Evolutionary conservation across 441 rosid species (phyloP).

Genomic region (Euphorbia schlechtendalii): DNA sequence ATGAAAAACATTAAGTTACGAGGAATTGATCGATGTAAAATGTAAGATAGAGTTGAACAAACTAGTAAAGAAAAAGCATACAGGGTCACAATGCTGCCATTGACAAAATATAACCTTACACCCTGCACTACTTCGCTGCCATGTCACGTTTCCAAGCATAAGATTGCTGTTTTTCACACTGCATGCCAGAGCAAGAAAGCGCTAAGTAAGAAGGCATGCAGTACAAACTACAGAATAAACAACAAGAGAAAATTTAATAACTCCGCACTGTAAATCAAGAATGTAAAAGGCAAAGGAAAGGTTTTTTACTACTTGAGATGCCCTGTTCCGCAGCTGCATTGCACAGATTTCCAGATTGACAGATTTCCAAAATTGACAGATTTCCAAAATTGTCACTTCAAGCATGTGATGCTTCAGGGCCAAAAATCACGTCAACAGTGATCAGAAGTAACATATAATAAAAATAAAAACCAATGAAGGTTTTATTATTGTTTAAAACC

Average conservation of each 20-base stretch:
- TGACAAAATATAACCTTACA: constrained; percentile 78
- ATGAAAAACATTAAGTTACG: neutral
- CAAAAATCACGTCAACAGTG: too few relatives aligned
- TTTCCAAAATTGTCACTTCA: too few relatives aligned
- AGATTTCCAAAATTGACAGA: too few relatives aligned
- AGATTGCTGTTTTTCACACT: constrained; percentile 74
- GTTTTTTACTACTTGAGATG: constrained; percentile 51
- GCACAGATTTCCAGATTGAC: too few relatives aligned
- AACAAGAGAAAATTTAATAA: constrained; percentile 8
- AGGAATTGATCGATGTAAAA: too few relatives aligned
- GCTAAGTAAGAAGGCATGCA: constrained; percentile 81
- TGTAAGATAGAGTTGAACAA: too few relatives aligned
- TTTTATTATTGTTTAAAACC: too few relatives aligned
- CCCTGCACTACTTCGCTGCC: constrained; percentile 58
- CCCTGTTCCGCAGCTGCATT: constrained; percentile 84
- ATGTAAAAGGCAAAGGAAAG: constrained; percentile 6
- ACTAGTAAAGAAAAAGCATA: too few relatives aligned
- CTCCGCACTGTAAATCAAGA: constrained; percentile 8
- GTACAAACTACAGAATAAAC: constrained; percentile 48
- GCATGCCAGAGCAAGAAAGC: constrained; percentile 94
- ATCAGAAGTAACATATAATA: too few relatives aligned
- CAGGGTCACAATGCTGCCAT: constrained; percentile 67
- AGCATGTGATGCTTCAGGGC: too few relatives aligned
- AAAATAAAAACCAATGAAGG: too few relatives aligned
- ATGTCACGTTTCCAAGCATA: constrained; percentile 71